Conservation (phyloP, 2,329 filamentous ascomycete genomes). For the Trichoderma asperellum region DNA sequence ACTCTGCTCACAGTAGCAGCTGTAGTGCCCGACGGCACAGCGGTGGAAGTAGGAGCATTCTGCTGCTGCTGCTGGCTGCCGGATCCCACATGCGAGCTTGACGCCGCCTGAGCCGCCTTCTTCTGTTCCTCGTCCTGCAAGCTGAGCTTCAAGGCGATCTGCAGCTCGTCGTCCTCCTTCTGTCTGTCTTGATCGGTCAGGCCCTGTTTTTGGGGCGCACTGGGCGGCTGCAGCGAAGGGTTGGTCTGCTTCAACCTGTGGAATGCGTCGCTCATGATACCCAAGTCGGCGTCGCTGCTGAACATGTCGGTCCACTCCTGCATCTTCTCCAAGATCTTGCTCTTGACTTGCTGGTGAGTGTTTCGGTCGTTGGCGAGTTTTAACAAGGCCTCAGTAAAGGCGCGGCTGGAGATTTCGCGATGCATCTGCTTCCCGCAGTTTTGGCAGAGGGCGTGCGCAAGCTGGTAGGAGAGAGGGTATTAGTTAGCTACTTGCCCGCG, state of each 20-base stretch:
- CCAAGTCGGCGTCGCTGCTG: conserved; percentile 81
- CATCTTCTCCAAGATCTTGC: conserved; percentile 96
- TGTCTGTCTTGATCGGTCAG: conserved; percentile 88
- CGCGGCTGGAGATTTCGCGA: conserved; percentile 85
- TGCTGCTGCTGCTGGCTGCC: conserved; percentile 44
- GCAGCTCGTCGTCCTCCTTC: conserved; percentile 95
- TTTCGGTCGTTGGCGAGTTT: conserved; percentile 92
- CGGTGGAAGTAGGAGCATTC: conserved; percentile 51
- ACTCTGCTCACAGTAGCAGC: conserved; percentile 96
- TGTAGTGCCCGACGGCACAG: conserved; percentile 80
- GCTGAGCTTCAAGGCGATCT: conserved; percentile 92
- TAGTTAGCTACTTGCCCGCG: conserved; percentile 1
- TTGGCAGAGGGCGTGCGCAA: conserved; percentile 87
- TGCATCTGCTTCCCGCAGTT: conserved; percentile 89
- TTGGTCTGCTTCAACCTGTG: conserved; percentile 82
- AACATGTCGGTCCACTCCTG: conserved; percentile 97
- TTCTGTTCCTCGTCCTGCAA: conserved; percentile 82
- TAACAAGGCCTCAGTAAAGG: conserved; percentile 91
- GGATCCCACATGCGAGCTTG: conserved; percentile 40
- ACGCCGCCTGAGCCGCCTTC: conserved; percentile 48
- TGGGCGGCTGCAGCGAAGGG: conserved; percentile 87
- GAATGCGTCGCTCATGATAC: conserved; percentile 97
- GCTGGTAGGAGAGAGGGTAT: conserved; percentile 49
- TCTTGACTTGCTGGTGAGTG: conserved; percentile 94
- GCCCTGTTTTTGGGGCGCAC: conserved; percentile 88